Evolutionary conservation across 2,329 filamentous ascomycete genomes (phyloP).

Genomic region (Tolypocladium nubicola): DNA sequence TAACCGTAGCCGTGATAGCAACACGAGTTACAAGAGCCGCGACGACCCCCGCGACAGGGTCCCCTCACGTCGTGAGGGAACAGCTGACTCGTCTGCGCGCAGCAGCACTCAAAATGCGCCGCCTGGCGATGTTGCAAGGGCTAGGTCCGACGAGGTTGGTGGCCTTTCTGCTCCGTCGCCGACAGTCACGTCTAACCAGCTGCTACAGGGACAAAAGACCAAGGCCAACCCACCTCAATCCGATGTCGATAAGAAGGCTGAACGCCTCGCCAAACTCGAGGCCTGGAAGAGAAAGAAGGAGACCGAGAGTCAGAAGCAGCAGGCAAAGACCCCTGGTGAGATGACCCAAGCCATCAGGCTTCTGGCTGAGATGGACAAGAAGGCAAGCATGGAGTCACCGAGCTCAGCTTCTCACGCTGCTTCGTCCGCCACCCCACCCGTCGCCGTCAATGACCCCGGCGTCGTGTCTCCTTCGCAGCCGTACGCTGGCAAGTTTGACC

Average conservation of each 20-base stretch:
- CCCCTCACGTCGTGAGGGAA: slow-evolving; percentile 55
- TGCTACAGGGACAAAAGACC: slow-evolving; percentile 39
- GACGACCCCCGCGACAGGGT: slow-evolving; percentile 62
- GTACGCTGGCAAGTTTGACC: slow-evolving; percentile 74
- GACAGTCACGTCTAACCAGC: slow-evolving; percentile 11
- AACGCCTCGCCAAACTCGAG: slow-evolving; percentile 70
- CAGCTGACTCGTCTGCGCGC: slow-evolving; percentile 59
- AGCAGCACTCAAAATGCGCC: slow-evolving; percentile 46
- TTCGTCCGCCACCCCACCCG: slow-evolving; percentile 39
- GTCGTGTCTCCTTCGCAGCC: slow-evolving; percentile 41
- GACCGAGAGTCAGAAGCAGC: slow-evolving; percentile 61
- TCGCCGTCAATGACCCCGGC: slow-evolving; percentile 29
- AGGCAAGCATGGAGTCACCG: slow-evolving; percentile 38
- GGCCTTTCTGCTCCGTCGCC: background rate
- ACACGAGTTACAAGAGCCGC: slow-evolving; percentile 58
- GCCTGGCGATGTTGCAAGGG: slow-evolving; percentile 34
- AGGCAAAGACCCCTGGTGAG: slow-evolving; percentile 40
- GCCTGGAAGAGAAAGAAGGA: slow-evolving; percentile 90
- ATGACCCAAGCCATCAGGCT: slow-evolving; percentile 56
- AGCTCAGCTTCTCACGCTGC: slow-evolving; percentile 38
- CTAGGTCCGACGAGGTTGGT: slow-evolving; percentile 49
- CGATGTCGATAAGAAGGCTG: slow-evolving; percentile 65
- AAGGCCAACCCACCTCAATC: slow-evolving; percentile 38
- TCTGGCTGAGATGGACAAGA: slow-evolving; percentile 64
- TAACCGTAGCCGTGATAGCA: slow-evolving; percentile 51